These are phyloP conservation scores for Lyophyllum atratum DNA, from an alignment of 768 basidiomycete species.

Conservation along the genomic window DNA sequence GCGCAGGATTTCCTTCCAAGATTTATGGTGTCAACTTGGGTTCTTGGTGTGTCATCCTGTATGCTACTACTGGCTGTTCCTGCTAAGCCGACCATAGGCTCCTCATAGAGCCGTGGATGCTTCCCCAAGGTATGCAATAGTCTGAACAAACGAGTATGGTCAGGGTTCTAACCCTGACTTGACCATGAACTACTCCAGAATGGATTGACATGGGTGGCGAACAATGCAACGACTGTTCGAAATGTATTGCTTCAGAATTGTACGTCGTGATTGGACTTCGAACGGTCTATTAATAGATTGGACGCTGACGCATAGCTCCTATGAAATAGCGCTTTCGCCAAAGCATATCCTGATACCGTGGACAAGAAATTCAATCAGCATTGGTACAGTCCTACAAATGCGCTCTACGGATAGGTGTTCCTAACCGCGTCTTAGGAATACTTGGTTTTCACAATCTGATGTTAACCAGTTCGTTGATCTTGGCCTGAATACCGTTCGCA, in stretches of 20 bases:
- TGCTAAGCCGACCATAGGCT: slow-evolving; percentile 47
- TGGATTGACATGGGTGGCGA: slow-evolving; percentile 79
- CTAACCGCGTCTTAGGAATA: slow-evolving; percentile 39
- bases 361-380: slow-evolving; percentile 62
- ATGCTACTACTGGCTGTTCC: background rate
- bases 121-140: slow-evolving; percentile 53
- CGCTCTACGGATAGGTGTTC: background rate
- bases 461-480: slow-evolving; percentile 51
- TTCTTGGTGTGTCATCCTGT: slow-evolving; percentile 38
- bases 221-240: slow-evolving; percentile 55
- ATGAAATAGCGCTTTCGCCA: slow-evolving; percentile 53
- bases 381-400: slow-evolving; percentile 42
- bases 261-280: slow-evolving; percentile 25
- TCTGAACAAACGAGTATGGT: background rate
- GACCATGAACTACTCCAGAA: slow-evolving; percentile 36
- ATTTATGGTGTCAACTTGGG: slow-evolving; percentile 28
- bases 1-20: slow-evolving; percentile 24
- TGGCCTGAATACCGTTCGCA: slow-evolving; percentile 76
- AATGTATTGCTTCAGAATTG: slow-evolving; percentile 73
- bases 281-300: background rate
- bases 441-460: slow-evolving; percentile 72
- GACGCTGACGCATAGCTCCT: background rate
- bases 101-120: slow-evolving; percentile 82
- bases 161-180: too few relatives aligned
- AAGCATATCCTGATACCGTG: slow-evolving; percentile 59